phyloP scores from a whole-genome alignment of 2,329 filamentous ascomycete species.

The Pyrenochaeta sp. region DNA sequence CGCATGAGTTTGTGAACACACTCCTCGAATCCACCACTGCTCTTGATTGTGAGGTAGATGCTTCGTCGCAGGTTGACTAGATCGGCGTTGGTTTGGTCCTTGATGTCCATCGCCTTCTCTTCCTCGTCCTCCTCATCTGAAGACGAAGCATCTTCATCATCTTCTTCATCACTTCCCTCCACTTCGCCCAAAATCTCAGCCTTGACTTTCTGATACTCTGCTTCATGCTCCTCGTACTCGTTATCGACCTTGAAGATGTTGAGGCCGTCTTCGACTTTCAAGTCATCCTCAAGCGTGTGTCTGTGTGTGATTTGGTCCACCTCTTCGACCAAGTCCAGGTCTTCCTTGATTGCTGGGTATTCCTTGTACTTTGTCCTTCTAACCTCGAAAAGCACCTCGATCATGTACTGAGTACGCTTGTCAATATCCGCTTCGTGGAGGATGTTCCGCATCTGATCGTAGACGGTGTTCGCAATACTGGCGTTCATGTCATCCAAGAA shows the following conservation, averaged over 20 bases:
- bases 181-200: conserved; percentile 89
- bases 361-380: conserved; percentile 97
- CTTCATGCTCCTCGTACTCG: conserved; percentile 90
- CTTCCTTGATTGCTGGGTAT: conserved; percentile 87
- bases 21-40: conserved; percentile 94
- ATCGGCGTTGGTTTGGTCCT: conserved; percentile 96
- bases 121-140: conserved; percentile 78
- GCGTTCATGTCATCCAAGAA: conserved; percentile 95
- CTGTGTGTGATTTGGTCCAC: conserved; percentile 97
- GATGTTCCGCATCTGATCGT: conserved; percentile 94
- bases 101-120: conserved; percentile 89
- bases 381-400: conserved; percentile 96
- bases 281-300: conserved; percentile 75
- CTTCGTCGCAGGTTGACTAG: conserved; percentile 90
- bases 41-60: conserved; percentile 98
- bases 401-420: conserved; percentile 98
- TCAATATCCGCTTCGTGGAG: conserved; percentile 97
- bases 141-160: conserved; percentile 69
- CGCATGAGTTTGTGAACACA: conserved; percentile 93
- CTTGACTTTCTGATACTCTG: conserved; percentile 86
- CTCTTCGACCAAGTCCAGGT: conserved; percentile 94
- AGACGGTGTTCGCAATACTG: conserved; percentile 85
- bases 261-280: conserved; percentile 82
- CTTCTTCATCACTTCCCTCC: conserved; percentile 69
- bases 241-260: conserved; percentile 96